Evolutionary conservation across 257 asterid species (phyloP), one percentile per base, ranked within the genome.

Genomic region (Linderniella brevidens): DNA sequence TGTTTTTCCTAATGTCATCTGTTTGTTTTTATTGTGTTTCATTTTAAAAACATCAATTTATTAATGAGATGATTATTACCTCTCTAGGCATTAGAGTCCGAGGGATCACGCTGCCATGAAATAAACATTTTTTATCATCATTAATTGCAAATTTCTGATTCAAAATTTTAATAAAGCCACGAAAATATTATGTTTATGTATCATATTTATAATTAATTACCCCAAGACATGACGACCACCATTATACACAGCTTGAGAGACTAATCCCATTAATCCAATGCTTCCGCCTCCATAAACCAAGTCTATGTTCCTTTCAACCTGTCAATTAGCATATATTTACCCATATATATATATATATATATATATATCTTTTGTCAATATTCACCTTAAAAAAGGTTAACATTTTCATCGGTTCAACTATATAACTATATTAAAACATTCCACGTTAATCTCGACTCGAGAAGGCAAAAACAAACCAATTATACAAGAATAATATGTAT

Each of bases 141-240:
- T 9, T n/a, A 38, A n/a, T 11, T 38, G 43, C 4, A 58, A n/a
- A 17, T 12, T 11, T 52, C 7, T 5, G 18, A 36, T 35, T 8
- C 9, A 0, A 35, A 15, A 9, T 5, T 0, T 41, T 17, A 11
- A 39, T 48, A 9, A 57, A 14, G n/a, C n/a, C n/a, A n/a, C n/a
- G n/a, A n/a, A n/a, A n/a, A n/a, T n/a, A n/a, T n/a, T 25, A 25
- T 25, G 6, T 25, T 25, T 25, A 25, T 25, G 6, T 25, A 25
- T 25, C 0, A 18, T 45, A 37, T 6, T 46, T 20, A 47, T 43
- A 25, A 37, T 6, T 19, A 9, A 0, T 0, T 62, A 76, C 93
- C 93, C 93, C 64, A 80, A 71, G 52, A 80, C 93, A 68, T 80
- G 93, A 58, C 93, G 75, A 1, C 93, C 93, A 14, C 93, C 93